These are phyloP conservation scores for Metarhizium brunneum DNA, from an alignment of 2,329 filamentous ascomycete genomes.

Conservation along the genomic window DNA sequence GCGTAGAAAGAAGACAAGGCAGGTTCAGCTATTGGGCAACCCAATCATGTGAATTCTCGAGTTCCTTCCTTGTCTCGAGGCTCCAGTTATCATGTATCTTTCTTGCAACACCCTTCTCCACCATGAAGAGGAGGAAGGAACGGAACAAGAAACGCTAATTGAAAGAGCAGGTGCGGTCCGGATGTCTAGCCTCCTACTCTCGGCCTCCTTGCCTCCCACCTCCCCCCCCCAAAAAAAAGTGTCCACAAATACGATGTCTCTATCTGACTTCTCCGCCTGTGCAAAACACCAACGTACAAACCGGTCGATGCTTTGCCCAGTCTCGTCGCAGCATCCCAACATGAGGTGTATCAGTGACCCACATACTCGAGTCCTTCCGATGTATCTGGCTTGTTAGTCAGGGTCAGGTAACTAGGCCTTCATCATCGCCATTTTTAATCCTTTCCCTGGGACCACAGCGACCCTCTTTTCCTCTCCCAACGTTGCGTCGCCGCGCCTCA, in stretches of 20 bases:
- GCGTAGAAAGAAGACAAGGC: no score
- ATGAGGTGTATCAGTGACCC: neutral
- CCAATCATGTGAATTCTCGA: no score
- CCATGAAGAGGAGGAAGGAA: neutral
- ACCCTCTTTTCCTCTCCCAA: slow-evolving; percentile 6
- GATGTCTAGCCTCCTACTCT: neutral
- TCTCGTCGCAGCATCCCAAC: neutral
- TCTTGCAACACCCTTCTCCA: neutral
- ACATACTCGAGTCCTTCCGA: neutral
- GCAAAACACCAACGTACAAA: neutral
- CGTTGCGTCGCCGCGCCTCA: neutral
- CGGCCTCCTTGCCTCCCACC: no score
- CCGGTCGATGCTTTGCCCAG: neutral
- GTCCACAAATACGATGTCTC: neutral
- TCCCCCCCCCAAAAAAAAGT: neutral
- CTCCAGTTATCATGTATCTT: neutral
- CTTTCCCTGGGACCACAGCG: slow-evolving; percentile 5
- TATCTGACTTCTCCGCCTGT: neutral
- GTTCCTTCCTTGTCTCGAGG: neutral
- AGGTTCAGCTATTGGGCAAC: no score
- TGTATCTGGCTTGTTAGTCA: neutral
- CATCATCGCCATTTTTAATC: neutral
- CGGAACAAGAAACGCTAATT: neutral
- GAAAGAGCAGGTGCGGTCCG: slow-evolving; percentile 1
- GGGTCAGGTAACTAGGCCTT: neutral